Base-by-base conservation (phyloP, 352 stramenopile genomes). In the Globisporangium sylvaticum region DNA sequence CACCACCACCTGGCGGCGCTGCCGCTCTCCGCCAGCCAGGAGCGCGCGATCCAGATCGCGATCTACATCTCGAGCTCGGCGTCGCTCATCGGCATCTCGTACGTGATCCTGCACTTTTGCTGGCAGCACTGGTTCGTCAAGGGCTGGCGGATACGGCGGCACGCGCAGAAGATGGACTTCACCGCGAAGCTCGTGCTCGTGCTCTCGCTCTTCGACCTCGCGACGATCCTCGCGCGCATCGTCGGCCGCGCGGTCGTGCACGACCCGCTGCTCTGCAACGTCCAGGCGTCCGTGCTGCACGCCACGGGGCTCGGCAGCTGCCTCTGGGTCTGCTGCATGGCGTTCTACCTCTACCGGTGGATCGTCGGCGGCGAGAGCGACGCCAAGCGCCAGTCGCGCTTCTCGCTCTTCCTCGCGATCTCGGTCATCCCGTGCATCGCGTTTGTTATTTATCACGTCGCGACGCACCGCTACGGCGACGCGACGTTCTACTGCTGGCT, bases 401-500 rank as follows among this genome's bases (percentile, higher is more conserved):
- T 93, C 58, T 61, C 60, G 15, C 61, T 81, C 18, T 94, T 89
- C 58, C 63, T 94, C 25, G 58, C 67, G 4, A 55, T 89, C 68
- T 74, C 80, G n/a, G 44, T 92, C 15, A 55, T 88, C 14, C 87
- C 84, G 10, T 79, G 81, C 20, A 53, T 74, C 1, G 76, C 68
- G 1, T 74, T 90, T 9, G 77, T 82, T 7, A 42, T 87, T 18
- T 93, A 89, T 65, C 80, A 90, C 50, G 55, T 90, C 8, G 61
- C 75, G 85, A 84, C 71, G 29, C 69, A 87, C 65, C 78, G 80
- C 50, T 91, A 91, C 63, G 85, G 85, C 3, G 81, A 94, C 69
- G 79, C 85, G 50, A 94, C 84, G 50, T 93, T 93, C 72, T 93
- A 84, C 70, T 95, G 87, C 74, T 95, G 84, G 84, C 72, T 95